Conservation (phyloP, 176 grass and related monocot genomes). For the Juncus inflexus region DNA sequence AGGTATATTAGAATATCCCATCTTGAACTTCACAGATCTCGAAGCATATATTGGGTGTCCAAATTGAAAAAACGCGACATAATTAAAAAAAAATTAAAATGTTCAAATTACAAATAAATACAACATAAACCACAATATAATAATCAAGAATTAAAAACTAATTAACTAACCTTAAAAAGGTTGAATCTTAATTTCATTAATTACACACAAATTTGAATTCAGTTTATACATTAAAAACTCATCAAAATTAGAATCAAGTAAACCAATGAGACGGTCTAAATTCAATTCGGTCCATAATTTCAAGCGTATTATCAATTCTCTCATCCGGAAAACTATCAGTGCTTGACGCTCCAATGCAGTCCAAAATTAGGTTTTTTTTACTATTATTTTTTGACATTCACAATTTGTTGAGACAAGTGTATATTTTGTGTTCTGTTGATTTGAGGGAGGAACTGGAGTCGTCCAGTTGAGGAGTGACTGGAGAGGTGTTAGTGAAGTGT, state of each 20-base stretch:
- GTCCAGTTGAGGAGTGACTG: background rate
- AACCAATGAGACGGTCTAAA: conserved; percentile 70
- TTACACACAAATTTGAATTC: conserved; percentile 36
- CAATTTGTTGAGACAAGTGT: conserved; percentile 37
- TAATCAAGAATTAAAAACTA: no score
- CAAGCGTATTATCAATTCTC: conserved; percentile 65
- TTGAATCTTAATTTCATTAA: conserved; percentile 55
- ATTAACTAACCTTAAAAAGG: conserved; percentile 69
- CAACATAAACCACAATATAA: no score
- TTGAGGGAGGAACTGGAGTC: conserved; percentile 36
- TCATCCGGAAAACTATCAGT: conserved; percentile 78
- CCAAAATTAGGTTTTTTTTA: conserved; percentile 40
- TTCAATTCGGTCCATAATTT: conserved; percentile 25
- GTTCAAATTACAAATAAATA: no score
- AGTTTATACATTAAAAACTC: conserved; percentile 65
- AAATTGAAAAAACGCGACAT: conserved; percentile 50
- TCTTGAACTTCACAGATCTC: conserved; percentile 47
- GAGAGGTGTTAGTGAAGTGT: conserved; percentile 29
- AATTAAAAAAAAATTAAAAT: background rate
- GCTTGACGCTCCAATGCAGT: conserved; percentile 68
- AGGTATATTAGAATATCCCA: conserved; percentile 64
- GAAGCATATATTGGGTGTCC: conserved; percentile 59
- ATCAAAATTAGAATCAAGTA: conserved; percentile 40
- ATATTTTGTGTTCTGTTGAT: conserved; percentile 43
- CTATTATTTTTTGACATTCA: background rate